Conservation (phyloP, 1,139 yeast genomes). For the Magnusiomyces fungicola region DNA sequence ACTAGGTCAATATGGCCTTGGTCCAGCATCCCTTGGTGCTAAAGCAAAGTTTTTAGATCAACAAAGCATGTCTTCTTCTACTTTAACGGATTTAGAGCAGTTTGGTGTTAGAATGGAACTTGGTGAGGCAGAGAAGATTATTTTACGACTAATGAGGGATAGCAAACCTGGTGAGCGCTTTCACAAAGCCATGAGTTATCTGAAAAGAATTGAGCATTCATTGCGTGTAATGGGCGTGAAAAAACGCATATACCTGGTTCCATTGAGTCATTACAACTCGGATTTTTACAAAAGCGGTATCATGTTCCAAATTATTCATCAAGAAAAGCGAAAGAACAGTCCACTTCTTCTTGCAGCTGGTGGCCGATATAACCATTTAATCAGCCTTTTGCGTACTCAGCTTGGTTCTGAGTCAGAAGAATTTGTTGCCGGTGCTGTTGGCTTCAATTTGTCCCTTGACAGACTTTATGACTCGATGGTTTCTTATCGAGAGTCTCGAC, state of each 20-base stretch:
- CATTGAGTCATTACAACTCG: constrained; percentile 75
- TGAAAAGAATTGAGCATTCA: constrained; percentile 33
- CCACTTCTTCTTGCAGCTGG: constrained; percentile 56
- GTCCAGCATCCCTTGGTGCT: constrained; percentile 57
- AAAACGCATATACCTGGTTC: constrained; percentile 46
- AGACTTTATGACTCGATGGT: constrained; percentile 44
- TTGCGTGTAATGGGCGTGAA: constrained; percentile 44
- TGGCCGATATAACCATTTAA: constrained; percentile 74
- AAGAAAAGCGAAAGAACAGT: constrained; percentile 35
- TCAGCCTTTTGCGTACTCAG: constrained; percentile 17
- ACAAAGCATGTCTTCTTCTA: constrained; percentile 70
- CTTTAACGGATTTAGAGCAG: constrained; percentile 68
- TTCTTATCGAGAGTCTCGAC: constrained; percentile 29
- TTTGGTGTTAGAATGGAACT: constrained; percentile 71
- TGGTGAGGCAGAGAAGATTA: constrained; percentile 52
- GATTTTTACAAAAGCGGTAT: constrained; percentile 71
- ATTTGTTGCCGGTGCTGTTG: constrained; percentile 60
- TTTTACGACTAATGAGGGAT: constrained; percentile 66
- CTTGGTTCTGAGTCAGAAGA: constrained; percentile 38
- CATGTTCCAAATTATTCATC: constrained; percentile 80
- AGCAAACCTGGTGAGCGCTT: constrained; percentile 57
- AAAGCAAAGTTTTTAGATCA: constrained; percentile 60
- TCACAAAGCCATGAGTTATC: constrained; percentile 51
- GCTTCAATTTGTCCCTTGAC: constrained; percentile 71
- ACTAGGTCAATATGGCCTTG: constrained; percentile 69